Conservation (phyloP, 1,139 yeast genomes). For the Yamadazyma songkhlaensis region DNA sequence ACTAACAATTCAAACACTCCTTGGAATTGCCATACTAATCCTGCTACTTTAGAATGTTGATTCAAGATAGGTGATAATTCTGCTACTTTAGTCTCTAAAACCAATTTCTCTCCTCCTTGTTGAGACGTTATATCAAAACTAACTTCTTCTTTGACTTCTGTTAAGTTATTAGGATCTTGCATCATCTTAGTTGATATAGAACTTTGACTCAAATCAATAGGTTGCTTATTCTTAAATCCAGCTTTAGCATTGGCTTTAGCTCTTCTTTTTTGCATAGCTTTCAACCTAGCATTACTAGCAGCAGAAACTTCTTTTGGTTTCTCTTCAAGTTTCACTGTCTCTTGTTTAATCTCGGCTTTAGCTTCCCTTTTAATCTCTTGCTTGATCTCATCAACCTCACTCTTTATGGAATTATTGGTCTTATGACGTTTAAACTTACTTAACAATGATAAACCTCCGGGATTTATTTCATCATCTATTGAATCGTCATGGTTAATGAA, state of each 20-base stretch:
- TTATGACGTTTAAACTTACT: conserved; percentile 40
- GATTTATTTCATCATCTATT: conserved; percentile 16
- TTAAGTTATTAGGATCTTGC: conserved; percentile 24
- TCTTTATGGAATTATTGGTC: conserved; percentile 16
- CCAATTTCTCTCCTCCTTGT: conserved; percentile 76
- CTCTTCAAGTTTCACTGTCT: conserved; percentile 9
- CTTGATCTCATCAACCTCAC: conserved; percentile 11
- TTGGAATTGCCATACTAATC: conserved; percentile 91
- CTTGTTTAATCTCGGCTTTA: conserved; percentile 12
- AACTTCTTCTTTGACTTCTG: conserved; percentile 12
- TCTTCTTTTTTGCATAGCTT: conserved; percentile 90
- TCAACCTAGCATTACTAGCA: conserved; percentile 71
- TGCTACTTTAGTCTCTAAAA: conserved; percentile 74
- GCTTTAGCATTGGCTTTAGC: conserved; percentile 80
- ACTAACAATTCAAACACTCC: conserved; percentile 89
- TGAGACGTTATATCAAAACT: conserved; percentile 69
- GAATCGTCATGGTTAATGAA: conserved; percentile 16
- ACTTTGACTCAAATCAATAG: conserved; percentile 78
- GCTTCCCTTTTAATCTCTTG: conserved; percentile 11
- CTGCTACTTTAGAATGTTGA: conserved; percentile 73
- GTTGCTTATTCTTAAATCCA: conserved; percentile 46
- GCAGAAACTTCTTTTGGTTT: conserved; percentile 17
- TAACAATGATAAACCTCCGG: conserved; percentile 21
- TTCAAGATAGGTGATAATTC: conserved; percentile 70
- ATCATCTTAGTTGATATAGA: conserved; percentile 64